phyloP scores from a whole-genome alignment of 192 early-diverging fungal genomes.

The Borealophlyctis nickersoniae region DNA sequence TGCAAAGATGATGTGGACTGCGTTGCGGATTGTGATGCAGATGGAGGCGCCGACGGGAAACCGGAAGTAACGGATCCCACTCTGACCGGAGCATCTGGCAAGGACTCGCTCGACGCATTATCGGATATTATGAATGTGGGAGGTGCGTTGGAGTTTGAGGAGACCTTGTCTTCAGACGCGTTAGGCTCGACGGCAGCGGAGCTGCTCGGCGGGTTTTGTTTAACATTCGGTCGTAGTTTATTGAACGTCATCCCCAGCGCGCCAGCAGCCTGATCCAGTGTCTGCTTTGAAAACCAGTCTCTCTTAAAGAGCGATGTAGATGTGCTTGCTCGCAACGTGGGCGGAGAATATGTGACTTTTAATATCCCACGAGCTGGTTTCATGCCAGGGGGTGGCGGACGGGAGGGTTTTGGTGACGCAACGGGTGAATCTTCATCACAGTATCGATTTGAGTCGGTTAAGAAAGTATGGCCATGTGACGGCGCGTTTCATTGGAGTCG shows the following conservation, averaged over 20 bases:
- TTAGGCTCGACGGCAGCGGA: too few species aligned
- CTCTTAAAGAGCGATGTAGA: not conserved
- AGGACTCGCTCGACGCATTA: not conserved
- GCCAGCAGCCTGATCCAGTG: slow-evolving; percentile 23
- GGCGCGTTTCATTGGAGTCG: too few species aligned
- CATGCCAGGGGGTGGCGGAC: slow-evolving; percentile 19
- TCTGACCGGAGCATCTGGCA: not conserved
- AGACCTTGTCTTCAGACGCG: too few species aligned
- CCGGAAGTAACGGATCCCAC: too few species aligned
- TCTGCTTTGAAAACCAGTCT: slow-evolving; percentile 13
- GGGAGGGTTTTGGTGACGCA: slow-evolving; percentile 23
- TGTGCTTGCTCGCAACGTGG: not conserved
- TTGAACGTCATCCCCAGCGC: slow-evolving; percentile 1
- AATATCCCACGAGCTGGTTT: slow-evolving; percentile 23
- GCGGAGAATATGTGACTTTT: slow-evolving; percentile 7
- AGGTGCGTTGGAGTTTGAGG: not conserved
- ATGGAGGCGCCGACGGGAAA: too few species aligned
- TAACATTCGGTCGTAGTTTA: not conserved
- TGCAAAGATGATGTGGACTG: too few species aligned
- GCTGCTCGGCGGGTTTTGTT: too few species aligned
- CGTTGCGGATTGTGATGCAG: too few species aligned
- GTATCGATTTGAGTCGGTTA: too few species aligned
- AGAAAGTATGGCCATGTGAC: too few species aligned
- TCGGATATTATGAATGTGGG: not conserved
- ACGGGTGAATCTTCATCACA: slow-evolving; percentile 16